Conservation (phyloP, 23 red algal genomes). For the Gracilaria caudata region DNA sequence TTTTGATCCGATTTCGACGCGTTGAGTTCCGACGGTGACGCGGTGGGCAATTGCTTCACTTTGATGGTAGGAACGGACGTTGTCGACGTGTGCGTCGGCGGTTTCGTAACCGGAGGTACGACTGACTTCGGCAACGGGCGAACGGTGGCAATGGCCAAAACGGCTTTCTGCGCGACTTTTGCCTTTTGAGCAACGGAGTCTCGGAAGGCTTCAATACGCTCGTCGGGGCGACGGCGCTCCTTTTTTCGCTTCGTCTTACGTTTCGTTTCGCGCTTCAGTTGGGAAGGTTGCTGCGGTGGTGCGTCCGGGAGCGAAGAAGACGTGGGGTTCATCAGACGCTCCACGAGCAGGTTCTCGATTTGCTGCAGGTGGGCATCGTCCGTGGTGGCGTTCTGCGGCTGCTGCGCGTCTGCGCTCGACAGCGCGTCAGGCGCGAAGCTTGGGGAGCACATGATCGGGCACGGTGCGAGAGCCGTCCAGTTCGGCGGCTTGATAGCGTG, state of each 20-base stretch:
- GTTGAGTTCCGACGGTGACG: neutral
- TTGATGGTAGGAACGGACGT: neutral
- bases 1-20: neutral
- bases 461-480: too few relatives aligned
- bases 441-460: too few relatives aligned
- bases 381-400: neutral
- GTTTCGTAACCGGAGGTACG: neutral
- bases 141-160: slow-evolving; percentile 7
- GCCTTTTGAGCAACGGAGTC: neutral
- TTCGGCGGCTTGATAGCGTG: too few relatives aligned
- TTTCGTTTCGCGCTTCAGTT: neutral
- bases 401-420: neutral
- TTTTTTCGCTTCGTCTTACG: too few relatives aligned
- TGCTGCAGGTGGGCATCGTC: neutral
- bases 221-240: slow-evolving; percentile 1
- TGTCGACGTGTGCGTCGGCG: neutral
- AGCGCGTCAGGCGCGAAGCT: neutral
- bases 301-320: neutral
- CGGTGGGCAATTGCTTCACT: neutral
- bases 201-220: slow-evolving; percentile 3
- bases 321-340: slow-evolving; percentile 6
- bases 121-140: neutral
- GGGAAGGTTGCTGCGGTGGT: neutral
- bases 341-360: neutral
- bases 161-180: neutral